These are phyloP conservation scores for Plasmodium fragile DNA, from an alignment of 169 alveolate genomes.

Conservation along the genomic window DNA sequence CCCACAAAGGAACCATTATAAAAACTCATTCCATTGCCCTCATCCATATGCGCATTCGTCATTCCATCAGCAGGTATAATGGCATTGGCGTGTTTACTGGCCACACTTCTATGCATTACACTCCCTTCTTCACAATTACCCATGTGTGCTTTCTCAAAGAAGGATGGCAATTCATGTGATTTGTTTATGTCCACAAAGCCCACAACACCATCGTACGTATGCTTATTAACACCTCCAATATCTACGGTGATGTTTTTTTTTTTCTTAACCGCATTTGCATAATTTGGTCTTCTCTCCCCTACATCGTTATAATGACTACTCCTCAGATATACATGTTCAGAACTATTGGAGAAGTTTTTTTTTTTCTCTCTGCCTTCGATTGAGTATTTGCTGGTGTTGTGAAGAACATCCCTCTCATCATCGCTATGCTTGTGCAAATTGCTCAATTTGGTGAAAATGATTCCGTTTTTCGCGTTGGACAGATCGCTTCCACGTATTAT, in stretches of 20 bases:
- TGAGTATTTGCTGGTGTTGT: not conserved
- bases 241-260: conserved; percentile 9
- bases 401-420: not conserved
- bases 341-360: not conserved
- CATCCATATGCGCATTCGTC: not conserved
- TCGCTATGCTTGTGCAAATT: not conserved
- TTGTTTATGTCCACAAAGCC: not conserved
- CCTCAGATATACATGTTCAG: not conserved
- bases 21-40: not conserved
- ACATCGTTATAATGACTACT: not conserved
- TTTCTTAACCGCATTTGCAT: not conserved
- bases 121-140: not conserved
- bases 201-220: not conserved
- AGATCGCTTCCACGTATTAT: not conserved
- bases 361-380: not conserved
- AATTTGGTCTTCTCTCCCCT: not conserved
- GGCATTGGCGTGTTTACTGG: not conserved
- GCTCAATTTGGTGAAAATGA: not conserved
- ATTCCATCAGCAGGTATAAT: not conserved
- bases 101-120: not conserved
- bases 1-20: not conserved
- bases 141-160: not conserved
- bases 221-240: conserved; percentile 2
- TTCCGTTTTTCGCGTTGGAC: not conserved
- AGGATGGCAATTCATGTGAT: not conserved